A percentile compares a stretch with the other conserved stretches of the same genome.
These are phyloP conservation scores for Eucalyptus camaldulensis DNA, from an alignment of 345 rosid species.

Conservation along the genomic window DNA sequence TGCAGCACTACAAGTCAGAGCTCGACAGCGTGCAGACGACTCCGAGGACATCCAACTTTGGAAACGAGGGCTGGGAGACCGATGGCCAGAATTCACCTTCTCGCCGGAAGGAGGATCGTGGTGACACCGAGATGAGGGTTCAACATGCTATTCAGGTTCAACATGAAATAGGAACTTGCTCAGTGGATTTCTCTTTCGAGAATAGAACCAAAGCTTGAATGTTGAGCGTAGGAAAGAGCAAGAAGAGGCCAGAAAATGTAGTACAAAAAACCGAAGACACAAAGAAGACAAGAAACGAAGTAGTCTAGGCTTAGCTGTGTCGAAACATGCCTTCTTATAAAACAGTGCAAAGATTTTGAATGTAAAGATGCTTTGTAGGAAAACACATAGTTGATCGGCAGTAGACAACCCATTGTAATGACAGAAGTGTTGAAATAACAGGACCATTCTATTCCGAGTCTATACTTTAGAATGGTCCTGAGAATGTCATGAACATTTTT, in stretches of 20 bases:
- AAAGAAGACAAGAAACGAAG: not conserved
- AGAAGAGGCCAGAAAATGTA: not conserved
- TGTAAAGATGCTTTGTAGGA: not conserved
- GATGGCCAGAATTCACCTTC: not conserved
- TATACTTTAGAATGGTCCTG: not conserved
- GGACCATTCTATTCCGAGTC: not conserved
- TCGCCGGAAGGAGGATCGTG: not conserved
- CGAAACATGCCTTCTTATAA: not conserved
- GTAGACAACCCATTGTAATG: not conserved
- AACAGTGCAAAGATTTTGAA: not conserved
- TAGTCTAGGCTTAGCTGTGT: not conserved
- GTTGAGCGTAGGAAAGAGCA: not conserved
- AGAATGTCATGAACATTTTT: not conserved
- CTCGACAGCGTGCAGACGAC: not conserved
- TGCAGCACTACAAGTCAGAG: constrained; percentile 8
- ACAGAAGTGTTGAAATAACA: not conserved
- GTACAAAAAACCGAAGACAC: not conserved
- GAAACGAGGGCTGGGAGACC: not conserved
- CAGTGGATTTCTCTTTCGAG: not conserved
- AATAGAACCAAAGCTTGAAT: not conserved
- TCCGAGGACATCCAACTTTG: not conserved
- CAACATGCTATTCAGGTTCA: not conserved
- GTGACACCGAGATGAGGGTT: not conserved
- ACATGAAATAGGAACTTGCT: not conserved
- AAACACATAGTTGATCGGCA: not conserved